These are phyloP conservation scores for Aspergillus sp. DNA, from an alignment of 2,329 filamentous ascomycete genomes.

Conservation along the genomic window DNA sequence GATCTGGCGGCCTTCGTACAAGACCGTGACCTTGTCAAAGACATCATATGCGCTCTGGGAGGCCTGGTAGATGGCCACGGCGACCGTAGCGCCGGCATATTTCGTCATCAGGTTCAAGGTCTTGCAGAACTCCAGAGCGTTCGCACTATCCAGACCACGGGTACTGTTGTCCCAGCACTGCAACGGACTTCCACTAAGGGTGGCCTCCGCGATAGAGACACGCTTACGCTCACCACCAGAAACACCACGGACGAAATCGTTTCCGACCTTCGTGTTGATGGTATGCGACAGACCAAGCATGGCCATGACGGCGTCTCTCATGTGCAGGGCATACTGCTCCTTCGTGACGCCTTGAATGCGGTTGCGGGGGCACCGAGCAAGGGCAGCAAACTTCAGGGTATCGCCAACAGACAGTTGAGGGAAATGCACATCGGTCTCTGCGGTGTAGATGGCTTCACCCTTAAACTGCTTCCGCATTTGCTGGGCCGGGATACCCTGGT, in stretches of 20 bases:
- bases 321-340: conserved; percentile 43
- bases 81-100: conserved; percentile 49
- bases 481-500: conserved; percentile 56
- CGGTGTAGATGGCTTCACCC: conserved; percentile 84
- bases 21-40: conserved; percentile 71
- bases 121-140: conserved; percentile 58
- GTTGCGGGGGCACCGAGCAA: conserved; percentile 56
- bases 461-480: conserved; percentile 70
- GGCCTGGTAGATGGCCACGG: conserved; percentile 59
- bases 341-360: conserved; percentile 41
- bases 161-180: conserved; percentile 52
- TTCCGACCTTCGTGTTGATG: conserved; percentile 46
- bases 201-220: conserved; percentile 59
- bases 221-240: conserved; percentile 62
- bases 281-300: conserved; percentile 53
- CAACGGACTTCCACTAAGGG: conserved; percentile 47
- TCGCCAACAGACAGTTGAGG: conserved; percentile 75
- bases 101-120: conserved; percentile 52
- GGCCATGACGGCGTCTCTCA: conserved; percentile 48
- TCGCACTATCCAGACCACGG: conserved; percentile 55
- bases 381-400: conserved; percentile 74
- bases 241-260: conserved; percentile 63
- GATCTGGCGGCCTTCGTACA: conserved; percentile 76
- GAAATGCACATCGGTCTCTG: conserved; percentile 82
- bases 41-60: conserved; percentile 51